Evolutionary conservation across 129 eudicot genomes (phyloP), one percentile per base, ranked within the genome.

Genomic region (Oenanthe sinensis): DNA sequence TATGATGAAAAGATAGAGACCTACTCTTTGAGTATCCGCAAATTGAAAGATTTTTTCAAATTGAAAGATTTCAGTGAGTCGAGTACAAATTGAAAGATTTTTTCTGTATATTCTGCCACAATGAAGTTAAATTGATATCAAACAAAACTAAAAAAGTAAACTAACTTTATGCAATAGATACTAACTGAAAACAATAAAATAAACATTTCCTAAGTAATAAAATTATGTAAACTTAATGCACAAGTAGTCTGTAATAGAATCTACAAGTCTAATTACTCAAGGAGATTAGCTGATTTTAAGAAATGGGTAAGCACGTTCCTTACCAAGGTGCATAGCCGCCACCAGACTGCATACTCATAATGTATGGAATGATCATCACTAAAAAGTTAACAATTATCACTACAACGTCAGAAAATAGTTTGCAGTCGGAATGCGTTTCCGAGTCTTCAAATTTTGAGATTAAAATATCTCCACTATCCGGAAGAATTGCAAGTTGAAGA

Each of bases 281-380:
- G 11, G 2, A 77, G 37, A 33, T 33, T 69, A 68, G 13, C 37
- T 14, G 50, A 74, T 22, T 58, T 44, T 46, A 16, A 20, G 9
- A n/a, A 50, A 79, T 62, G 40, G 37, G 20, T 65, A 65, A 54
- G 69, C 11, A 54, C 50, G 65, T 40, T 75, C 62, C 94, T 92
- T 83, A 96, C 99, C 99, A 96, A 78, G 90, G 85, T 48, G 87
- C 84, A 81, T 81, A 54, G 48, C 81, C 84, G 67, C 86, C 90
- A 74, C 90, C 91, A 68, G 90, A 85, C 75, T 88, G 88, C 84
- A 82, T 71, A 68, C 77, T 85, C 73, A 45, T 39, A 76, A 86
- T 79, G 77, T 95, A 96, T 71, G 60, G 97, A 85, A 46, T 92
- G 95, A 86, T 96, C 99, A 81, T 92, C 99, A 79, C 99, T 96